Base-by-base conservation (phyloP, 1,139 yeast genomes). In the Fermentozyma sake region DNA sequence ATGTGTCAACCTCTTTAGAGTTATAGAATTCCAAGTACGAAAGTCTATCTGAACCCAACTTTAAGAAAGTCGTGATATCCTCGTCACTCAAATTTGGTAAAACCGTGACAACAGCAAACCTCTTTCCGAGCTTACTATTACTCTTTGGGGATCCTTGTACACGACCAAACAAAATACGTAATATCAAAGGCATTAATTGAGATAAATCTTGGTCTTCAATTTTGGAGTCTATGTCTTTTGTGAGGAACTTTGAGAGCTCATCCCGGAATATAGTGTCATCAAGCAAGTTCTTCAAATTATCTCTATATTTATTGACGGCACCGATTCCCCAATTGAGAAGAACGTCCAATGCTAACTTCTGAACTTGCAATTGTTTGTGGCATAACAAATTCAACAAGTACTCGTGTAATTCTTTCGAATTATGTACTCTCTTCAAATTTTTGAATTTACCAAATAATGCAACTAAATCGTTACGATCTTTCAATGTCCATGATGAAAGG, bases 251-350 rank as follows among this genome's bases (percentile, higher is more conserved):
- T 17, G 84, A 62, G 18, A 89, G 60, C 52, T 89, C 96, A 52
- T 93, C 98, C 35, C 86, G 76, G 58, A 86, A 89, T 14, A 80
- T 62, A 2, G 85, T 73, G 38, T 87, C 95, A 49, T 89, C 96
- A 16, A 91, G 60, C 32, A 93, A 58, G 41, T 83, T 87, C 29
- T 61, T 69, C 44, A 93, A 61, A 39, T 80, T 79, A 38, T 83
- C 95, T 35, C 68, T 66, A 49, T 87, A 89, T 50, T 79, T 83
- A 30, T 67, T 67, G 18, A 85, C 57, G 2, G 65, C 60, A 2
- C 72, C 68, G 32, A 72, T 67, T 37, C 78, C 76, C 66, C 72
- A 83, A 24, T 82, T 76, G 24, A 86, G 55, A n/a, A 91, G 47
- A 26, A 83, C 82, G 33, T 75, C 72, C 28, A 91, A 60, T 0